A percentile compares a stretch with the other conserved stretches of the same genome.
Conservation (phyloP, 2,329 filamentous ascomycete genomes). For the Fonsecaea pedrosoi region DNA sequence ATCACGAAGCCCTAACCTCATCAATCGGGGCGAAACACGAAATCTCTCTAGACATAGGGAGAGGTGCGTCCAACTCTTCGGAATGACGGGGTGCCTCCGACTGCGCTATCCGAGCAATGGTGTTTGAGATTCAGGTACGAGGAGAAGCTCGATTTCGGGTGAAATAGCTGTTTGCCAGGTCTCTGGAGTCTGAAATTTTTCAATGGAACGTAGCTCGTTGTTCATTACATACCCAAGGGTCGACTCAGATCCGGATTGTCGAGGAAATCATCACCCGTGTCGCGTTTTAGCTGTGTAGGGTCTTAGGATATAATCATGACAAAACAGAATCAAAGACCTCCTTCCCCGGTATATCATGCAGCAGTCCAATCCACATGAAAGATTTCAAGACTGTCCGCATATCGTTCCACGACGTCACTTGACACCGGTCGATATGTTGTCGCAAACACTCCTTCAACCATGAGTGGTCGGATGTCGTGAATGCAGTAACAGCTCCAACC, state of each 20-base stretch:
- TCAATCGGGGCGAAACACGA: no score
- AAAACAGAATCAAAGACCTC: slow-evolving; percentile 34
- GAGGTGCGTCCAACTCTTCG: no score
- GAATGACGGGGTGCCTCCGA: no score
- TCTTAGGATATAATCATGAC: neutral
- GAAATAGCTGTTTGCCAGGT: no score
- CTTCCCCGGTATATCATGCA: slow-evolving; percentile 44
- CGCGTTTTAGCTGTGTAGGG: neutral
- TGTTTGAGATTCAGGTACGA: no score
- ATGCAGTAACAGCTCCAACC: slow-evolving; percentile 33
- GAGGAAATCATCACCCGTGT: neutral
- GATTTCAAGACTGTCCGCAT: slow-evolving; percentile 40
- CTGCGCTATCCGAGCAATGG: no score
- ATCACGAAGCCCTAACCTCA: no score
- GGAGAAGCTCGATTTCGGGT: no score
- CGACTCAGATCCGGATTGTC: neutral
- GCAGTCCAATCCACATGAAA: slow-evolving; percentile 45
- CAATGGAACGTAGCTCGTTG: no score
- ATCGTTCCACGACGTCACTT: slow-evolving; percentile 21
- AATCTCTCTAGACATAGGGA: no score
- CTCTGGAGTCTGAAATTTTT: no score
- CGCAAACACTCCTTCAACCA: slow-evolving; percentile 27
- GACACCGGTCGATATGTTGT: slow-evolving; percentile 15
- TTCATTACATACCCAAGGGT: no score
- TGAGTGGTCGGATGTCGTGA: slow-evolving; percentile 18